Percentiles rank a stretch among this genome's conserved stretches.
phyloP scores from a whole-genome alignment of 2,329 filamentous ascomycete genomes.

The Myriosclerotinia scirpicola region DNA sequence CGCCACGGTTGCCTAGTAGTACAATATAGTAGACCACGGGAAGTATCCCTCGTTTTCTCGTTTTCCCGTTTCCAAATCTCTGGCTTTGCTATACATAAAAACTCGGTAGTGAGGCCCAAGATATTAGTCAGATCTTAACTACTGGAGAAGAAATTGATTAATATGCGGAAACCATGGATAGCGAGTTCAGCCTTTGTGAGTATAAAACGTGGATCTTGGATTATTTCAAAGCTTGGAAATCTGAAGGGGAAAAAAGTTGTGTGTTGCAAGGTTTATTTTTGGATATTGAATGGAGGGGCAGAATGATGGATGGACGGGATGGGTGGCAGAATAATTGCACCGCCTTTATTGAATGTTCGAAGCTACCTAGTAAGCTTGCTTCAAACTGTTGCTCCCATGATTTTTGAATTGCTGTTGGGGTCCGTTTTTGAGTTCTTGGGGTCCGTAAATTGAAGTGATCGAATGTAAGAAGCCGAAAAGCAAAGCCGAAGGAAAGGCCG shows the following conservation, averaged over 20 bases:
- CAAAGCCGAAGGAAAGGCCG: neutral
- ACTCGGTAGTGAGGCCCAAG: neutral
- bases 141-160: neutral
- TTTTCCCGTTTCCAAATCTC: no score
- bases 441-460: neutral
- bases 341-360: neutral
- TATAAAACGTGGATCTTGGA: no score
- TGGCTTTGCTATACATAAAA: neutral
- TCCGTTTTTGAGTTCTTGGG: neutral
- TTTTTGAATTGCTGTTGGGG: neutral
- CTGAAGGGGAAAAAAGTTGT: neutral
- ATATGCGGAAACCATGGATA: no score
- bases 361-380: no score
- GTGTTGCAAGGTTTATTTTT: constrained; percentile 15
- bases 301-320: neutral
- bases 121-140: neutral
- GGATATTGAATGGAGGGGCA: neutral
- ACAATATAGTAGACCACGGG: neutral
- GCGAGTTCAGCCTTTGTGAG: no score
- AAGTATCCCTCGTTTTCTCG: no score
- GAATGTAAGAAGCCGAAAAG: neutral
- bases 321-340: constrained; percentile 7
- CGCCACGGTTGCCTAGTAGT: neutral
- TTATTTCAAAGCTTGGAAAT: neutral
- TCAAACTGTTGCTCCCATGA: no score